These are phyloP conservation scores for Sarocladium oryzae DNA, from an alignment of 2,329 filamentous ascomycete genomes.

Conservation along the genomic window DNA sequence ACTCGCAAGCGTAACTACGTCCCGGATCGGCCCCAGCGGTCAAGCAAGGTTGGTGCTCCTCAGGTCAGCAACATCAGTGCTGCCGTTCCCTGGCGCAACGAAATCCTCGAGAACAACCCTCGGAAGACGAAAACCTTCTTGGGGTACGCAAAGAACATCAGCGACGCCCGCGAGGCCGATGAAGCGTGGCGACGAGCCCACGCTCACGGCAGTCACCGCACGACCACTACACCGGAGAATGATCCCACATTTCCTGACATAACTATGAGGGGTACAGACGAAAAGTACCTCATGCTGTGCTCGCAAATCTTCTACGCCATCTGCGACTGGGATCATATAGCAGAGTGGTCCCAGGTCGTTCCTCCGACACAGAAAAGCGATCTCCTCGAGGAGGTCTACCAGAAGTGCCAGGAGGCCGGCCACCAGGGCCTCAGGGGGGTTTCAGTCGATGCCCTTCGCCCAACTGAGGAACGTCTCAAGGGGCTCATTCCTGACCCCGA, in stretches of 20 bases:
- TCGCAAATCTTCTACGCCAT: conserved; percentile 18
- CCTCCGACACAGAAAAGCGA: conserved; percentile 7
- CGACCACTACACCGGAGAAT: background rate
- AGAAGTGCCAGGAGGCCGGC: background rate
- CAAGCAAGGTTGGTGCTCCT: background rate
- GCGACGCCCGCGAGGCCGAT: background rate
- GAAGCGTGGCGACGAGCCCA: background rate
- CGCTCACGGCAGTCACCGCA: background rate
- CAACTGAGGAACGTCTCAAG: background rate
- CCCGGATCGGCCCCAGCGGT: background rate
- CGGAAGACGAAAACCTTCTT: background rate
- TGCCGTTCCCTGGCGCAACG: background rate
- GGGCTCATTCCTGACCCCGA: background rate
- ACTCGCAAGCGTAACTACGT: background rate
- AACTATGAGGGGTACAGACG: background rate
- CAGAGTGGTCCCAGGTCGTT: conserved; percentile 18
- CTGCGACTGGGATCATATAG: conserved; percentile 17
- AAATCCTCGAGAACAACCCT: background rate
- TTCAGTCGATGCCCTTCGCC: background rate
- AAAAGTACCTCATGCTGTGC: conserved; percentile 1
- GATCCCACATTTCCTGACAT: conserved; percentile 9
- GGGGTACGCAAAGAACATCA: background rate
- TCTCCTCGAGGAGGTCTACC: conserved; percentile 10
- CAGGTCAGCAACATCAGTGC: background rate
- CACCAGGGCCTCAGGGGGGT: background rate